These are phyloP conservation scores for Tricholoma sp. DNA, from an alignment of 768 basidiomycete genomes.

Conservation along the genomic window DNA sequence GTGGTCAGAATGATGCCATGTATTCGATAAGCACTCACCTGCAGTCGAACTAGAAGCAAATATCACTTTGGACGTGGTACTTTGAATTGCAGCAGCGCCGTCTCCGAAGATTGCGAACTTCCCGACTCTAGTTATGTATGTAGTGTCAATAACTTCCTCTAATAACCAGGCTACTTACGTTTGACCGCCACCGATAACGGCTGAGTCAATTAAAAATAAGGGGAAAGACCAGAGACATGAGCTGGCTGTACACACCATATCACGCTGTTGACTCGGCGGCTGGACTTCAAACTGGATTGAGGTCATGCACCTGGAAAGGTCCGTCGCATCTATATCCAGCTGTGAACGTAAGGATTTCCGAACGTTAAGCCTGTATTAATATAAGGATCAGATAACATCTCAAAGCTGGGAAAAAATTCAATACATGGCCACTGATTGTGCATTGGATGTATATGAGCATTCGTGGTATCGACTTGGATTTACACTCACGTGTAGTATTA, in stretches of 20 bases:
- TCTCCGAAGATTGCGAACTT: not conserved
- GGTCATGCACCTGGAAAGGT: not conserved
- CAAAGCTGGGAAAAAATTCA: not conserved
- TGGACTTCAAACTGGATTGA: not conserved
- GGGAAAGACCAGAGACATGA: not conserved
- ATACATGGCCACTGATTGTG: not conserved
- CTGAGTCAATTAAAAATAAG: not conserved
- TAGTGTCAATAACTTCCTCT: not conserved
- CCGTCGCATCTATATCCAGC: not conserved
- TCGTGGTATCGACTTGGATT: not conserved
- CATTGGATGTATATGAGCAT: not conserved
- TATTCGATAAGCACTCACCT: not conserved
- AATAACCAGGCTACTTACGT: not conserved
- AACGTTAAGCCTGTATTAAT: not conserved
- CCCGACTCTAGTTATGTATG: not conserved
- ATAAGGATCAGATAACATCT: not conserved
- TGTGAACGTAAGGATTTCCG: not conserved
- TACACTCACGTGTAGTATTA: not conserved
- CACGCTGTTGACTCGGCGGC: not conserved
- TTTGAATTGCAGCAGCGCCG: not conserved
- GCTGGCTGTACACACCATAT: not conserved
- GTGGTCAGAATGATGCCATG: not conserved
- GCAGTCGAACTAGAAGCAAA: not conserved
- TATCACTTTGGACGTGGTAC: not conserved
- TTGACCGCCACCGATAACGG: not conserved